A percentile compares a stretch with the other conserved stretches of the same genome.
These are phyloP conservation scores for Saturnispora besseyi DNA, from an alignment of 805 yeast species.

Conservation along the genomic window DNA sequence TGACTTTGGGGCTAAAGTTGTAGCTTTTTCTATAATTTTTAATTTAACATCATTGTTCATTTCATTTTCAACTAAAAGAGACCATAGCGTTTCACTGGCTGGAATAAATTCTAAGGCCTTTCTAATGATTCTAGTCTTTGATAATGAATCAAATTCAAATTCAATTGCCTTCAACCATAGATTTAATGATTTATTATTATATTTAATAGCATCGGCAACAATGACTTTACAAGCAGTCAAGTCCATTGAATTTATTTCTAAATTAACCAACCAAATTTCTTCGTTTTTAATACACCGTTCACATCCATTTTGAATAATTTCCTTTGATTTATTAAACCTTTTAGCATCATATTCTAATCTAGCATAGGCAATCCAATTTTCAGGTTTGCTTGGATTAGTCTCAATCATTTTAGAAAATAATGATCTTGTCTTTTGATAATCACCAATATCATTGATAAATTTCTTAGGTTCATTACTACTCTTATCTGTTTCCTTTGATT, in stretches of 20 bases:
- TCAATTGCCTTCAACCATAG: constrained; percentile 70
- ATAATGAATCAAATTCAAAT: constrained; percentile 47
- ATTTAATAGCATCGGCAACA: constrained; percentile 55
- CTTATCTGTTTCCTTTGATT: constrained; percentile 1
- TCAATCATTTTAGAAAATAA: constrained; percentile 61
- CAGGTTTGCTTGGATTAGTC: constrained; percentile 63
- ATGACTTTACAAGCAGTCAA: constrained; percentile 42
- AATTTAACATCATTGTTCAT: constrained; percentile 37
- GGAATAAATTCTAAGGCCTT: constrained; percentile 67
- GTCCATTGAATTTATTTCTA: constrained; percentile 48
- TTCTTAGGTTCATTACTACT: constrained; percentile 13
- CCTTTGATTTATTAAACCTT: constrained; percentile 47
- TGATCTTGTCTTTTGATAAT: constrained; percentile 47
- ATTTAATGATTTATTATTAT: constrained; percentile 44
- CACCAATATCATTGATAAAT: constrained; percentile 36
- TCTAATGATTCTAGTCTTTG: constrained; percentile 52
- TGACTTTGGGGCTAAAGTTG: constrained; percentile 56
- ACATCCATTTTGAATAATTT: constrained; percentile 68
- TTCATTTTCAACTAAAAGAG: constrained; percentile 52
- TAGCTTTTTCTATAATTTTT: constrained; percentile 54
- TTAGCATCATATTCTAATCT: constrained; percentile 61
- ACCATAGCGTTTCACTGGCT: constrained; percentile 55
- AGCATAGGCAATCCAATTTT: constrained; percentile 84
- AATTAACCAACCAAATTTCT: constrained; percentile 74
- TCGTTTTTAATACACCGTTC: constrained; percentile 54